Evolutionary conservation across 1,284 basidiomycete genomes (phyloP).

Genomic region (Phenoliferia sp.): DNA sequence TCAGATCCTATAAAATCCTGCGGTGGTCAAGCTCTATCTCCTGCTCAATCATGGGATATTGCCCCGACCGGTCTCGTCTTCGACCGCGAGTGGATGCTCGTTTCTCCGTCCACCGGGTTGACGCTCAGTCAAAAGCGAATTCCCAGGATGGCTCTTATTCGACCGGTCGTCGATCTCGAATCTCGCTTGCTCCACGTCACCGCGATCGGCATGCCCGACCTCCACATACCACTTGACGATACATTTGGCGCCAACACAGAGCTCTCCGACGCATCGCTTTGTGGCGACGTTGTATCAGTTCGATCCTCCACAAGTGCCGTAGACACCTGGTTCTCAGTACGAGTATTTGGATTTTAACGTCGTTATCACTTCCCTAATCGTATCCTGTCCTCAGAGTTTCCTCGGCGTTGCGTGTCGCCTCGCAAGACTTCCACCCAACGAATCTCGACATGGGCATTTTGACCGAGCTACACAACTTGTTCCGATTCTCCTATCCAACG

Average conservation of each 20-base stretch:
- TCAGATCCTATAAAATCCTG: conserved; percentile 34
- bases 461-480: background rate
- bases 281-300: conserved; percentile 10
- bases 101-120: conserved; percentile 18
- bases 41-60: conserved; percentile 15
- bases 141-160: conserved; percentile 30
- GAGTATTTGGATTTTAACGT: background rate
- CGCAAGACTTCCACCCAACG: conserved; percentile 3
- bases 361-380: conserved; percentile 8
- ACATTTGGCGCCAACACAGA: background rate
- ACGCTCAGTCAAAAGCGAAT: conserved; percentile 25
- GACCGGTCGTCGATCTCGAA: conserved; percentile 13
- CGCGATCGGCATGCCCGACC: conserved; percentile 12
- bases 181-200: background rate
- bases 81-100: conserved; percentile 32
- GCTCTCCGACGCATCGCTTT: conserved; percentile 8
- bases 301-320: conserved; percentile 1
- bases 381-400: background rate
- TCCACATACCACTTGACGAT: conserved; percentile 8
- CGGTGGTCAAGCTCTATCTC: conserved; percentile 8
- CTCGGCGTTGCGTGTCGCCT: conserved; percentile 6
- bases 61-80: conserved; percentile 17
- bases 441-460: conserved; percentile 21
- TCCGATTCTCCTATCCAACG: conserved; percentile 25
- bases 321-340: conserved; percentile 20